Evolutionary conservation across 208 protist genomes (phyloP).

Genomic region (Crithidia brevicula): DNA sequence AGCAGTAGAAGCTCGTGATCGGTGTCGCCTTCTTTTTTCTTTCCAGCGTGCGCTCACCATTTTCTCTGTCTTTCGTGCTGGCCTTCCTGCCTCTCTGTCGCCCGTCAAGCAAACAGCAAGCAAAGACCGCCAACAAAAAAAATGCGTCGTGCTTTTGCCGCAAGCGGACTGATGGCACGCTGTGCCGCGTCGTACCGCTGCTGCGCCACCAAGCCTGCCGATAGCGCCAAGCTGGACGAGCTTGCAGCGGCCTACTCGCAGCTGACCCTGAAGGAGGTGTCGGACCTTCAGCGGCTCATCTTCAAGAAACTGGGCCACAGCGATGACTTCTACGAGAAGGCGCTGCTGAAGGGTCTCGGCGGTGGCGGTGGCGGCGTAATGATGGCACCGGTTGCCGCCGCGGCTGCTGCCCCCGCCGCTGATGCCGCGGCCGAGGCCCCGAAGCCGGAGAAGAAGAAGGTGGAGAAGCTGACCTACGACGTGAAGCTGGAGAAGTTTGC

Average conservation of each 20-base stretch:
- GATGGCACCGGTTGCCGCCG: conserved; percentile 22
- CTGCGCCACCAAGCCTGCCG: conserved; percentile 37
- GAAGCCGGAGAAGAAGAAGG: conserved; percentile 91
- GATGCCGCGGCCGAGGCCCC: conserved; percentile 51
- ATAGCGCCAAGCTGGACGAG: conserved; percentile 72
- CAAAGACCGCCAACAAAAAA: neutral
- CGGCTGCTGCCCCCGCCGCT: conserved; percentile 38
- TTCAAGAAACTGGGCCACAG: conserved; percentile 92
- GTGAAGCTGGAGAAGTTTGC: conserved; percentile 89
- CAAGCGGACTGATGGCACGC: conserved; percentile 24
- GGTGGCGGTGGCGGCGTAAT: conserved; percentile 63
- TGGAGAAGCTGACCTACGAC: conserved; percentile 88
- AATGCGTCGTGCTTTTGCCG: conserved; percentile 49
- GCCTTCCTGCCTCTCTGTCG: neutral
- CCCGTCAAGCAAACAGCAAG: neutral
- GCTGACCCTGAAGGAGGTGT: conserved; percentile 88
- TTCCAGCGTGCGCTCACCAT: neutral
- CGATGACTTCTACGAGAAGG: conserved; percentile 93
- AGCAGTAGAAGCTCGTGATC: conserved; percentile 6
- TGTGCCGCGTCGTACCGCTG: conserved; percentile 25
- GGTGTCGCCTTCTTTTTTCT: neutral
- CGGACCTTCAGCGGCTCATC: conserved; percentile 86
- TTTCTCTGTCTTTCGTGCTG: neutral
- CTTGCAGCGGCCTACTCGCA: conserved; percentile 80
- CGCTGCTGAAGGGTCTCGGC: conserved; percentile 80